These are phyloP conservation scores for Colletotrichum theobromicola DNA, from an alignment of 2,329 filamentous ascomycete species.

Conservation along the genomic window DNA sequence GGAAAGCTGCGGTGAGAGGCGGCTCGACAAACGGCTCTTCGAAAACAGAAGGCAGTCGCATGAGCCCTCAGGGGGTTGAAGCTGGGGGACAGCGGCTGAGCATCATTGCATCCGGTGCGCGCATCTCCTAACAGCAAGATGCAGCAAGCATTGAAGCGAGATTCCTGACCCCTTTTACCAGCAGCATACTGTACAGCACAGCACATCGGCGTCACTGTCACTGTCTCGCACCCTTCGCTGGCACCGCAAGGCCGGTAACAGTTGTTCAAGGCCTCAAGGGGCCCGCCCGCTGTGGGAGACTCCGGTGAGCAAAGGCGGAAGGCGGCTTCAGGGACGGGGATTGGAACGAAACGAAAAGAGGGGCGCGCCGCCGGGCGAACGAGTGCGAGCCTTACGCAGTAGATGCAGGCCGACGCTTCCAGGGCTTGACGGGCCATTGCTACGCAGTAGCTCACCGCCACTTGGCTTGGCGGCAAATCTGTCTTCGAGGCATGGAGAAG, in stretches of 20 bases:
- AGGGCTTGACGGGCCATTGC: not conserved
- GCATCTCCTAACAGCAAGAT: not conserved
- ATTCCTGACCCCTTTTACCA: constrained; percentile 2
- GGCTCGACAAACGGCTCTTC: not conserved
- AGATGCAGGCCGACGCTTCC: not conserved
- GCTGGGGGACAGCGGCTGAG: not conserved
- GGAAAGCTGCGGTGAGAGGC: not conserved
- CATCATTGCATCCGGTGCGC: not conserved
- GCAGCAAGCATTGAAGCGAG: constrained; percentile 11
- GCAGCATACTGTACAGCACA: not conserved
- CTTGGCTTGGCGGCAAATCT: constrained; percentile 14
- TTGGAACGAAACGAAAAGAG: not conserved
- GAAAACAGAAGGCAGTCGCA: constrained; percentile 16
- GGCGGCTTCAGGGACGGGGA: not conserved
- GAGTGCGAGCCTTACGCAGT: not conserved
- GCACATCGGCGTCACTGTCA: not conserved
- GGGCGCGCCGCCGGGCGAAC: not conserved
- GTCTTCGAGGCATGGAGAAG: not conserved
- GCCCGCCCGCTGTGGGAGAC: not conserved
- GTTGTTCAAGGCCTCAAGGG: not conserved
- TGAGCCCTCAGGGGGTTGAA: not conserved
- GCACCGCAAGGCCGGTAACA: not conserved
- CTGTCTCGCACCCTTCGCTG: not conserved
- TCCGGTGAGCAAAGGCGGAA: not conserved
- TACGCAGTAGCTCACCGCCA: constrained; percentile 18